Evolutionary conservation across 2,329 filamentous ascomycete species (phyloP), one percentile per base, ranked within the genome.

Genomic region (Lasiodiplodia sp.): DNA sequence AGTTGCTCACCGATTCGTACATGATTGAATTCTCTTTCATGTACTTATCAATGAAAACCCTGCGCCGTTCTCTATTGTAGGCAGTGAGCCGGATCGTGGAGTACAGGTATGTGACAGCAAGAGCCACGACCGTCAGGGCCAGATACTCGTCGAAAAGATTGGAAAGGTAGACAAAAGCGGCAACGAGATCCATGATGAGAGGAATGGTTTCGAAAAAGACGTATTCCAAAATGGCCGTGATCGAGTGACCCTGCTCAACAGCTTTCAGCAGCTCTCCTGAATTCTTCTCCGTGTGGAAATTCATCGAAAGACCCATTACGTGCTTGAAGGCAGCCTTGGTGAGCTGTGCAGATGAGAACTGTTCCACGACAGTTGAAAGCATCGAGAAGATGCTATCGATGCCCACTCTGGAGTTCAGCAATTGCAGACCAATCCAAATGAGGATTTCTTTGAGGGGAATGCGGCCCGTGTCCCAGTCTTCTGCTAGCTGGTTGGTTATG

Each of bases 401-500:
- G 14, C 87, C 86, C 23, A 84, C 83, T 40, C 80, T 81, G 25
- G 86, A 86, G 69, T 83, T 80, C 3, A 88, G 76, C 82, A 68
- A 63, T 18, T 62, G 67, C 5, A 68, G 38, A 7, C 58, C 67
- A 16, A 85, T 78, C 80, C 86, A 90, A 0, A 87, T 69, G 0
- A 79, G 77, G 25, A 90, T 83, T 44, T 86, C 82, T 67, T 80
- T 78, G 85, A 85, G 88, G 3, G 88, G 85, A 67, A 86, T 80
- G 4, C 75, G 71, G 49, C 78, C 79, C 72, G 75, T 82, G 53
- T 83, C 79, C 52, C 85, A 83, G 44, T 75, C 77, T 10, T 84
- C 82, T 37, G 84, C 84, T 25, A 96, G 81, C 70, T 87, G 87
- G 74, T 96, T 88, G 71, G 92, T 90, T 71, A 97, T 89, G 69